A percentile compares a stretch with the other conserved stretches of the same genome.
Evolutionary conservation across 495 filamentous ascomycete genomes (phyloP).

Genomic region (Thermochaetoides thermophila): DNA sequence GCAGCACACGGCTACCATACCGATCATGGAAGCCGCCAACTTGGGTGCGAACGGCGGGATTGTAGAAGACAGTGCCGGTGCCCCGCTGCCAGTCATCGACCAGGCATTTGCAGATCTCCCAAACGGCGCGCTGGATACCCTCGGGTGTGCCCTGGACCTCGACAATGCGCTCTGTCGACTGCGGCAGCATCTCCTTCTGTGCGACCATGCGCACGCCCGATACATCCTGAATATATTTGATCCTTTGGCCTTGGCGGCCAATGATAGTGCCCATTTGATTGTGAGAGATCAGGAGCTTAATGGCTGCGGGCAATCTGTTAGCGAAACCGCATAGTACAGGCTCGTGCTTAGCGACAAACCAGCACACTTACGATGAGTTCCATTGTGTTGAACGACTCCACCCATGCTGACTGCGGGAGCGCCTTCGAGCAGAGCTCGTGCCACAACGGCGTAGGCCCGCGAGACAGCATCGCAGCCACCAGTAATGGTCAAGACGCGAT

Average conservation of each 20-base stretch:
- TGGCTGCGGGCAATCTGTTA: slow-evolving; percentile 46
- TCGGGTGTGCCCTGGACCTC: slow-evolving; percentile 89
- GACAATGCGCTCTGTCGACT: slow-evolving; percentile 97
- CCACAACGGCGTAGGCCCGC: slow-evolving; percentile 84
- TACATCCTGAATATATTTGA: slow-evolving; percentile 96
- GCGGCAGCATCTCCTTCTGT: slow-evolving; percentile 98
- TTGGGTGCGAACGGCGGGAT: slow-evolving; percentile 78
- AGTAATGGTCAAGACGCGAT: slow-evolving; percentile 90
- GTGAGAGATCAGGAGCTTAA: slow-evolving; percentile 95
- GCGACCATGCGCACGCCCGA: slow-evolving; percentile 98
- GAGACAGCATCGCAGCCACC: slow-evolving; percentile 74
- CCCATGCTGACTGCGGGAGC: slow-evolving; percentile 93
- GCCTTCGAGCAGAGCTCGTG: slow-evolving; percentile 78
- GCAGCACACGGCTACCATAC: slow-evolving; percentile 58
- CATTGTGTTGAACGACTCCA: slow-evolving; percentile 65
- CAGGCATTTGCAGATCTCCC: slow-evolving; percentile 98
- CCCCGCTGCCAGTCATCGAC: slow-evolving; percentile 96
- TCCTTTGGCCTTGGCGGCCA: slow-evolving; percentile 87
- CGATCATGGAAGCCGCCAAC: slow-evolving; percentile 31
- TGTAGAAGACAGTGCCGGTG: slow-evolving; percentile 91
- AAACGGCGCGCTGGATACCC: slow-evolving; percentile 85
- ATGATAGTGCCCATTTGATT: slow-evolving; percentile 99
- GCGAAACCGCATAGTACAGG: too few relatives aligned
- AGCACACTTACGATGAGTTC: slow-evolving; percentile 95
- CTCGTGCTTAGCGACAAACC: too few relatives aligned